These are phyloP conservation scores for Capsicum rhomboideum DNA, from an alignment of 257 asterid species.

Conservation along the genomic window DNA sequence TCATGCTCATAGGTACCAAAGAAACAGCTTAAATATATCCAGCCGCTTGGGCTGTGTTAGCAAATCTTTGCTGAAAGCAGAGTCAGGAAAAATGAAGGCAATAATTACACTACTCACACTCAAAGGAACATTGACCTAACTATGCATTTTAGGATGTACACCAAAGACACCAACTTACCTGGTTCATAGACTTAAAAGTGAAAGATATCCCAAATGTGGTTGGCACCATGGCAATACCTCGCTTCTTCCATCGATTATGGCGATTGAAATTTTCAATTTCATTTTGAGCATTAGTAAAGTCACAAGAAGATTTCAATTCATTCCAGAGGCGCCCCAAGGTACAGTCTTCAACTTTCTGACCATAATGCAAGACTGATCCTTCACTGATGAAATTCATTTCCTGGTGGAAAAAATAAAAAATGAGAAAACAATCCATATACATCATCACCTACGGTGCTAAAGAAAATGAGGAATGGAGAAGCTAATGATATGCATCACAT, in stretches of 20 bases:
- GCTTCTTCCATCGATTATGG: constrained; percentile 80
- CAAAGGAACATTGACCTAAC: neutral
- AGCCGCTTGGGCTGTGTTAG: neutral
- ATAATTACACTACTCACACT: neutral
- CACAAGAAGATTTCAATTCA: constrained; percentile 61
- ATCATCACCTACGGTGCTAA: neutral
- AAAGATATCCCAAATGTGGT: constrained; percentile 94
- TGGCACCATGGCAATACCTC: constrained; percentile 80
- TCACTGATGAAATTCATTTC: constrained; percentile 84
- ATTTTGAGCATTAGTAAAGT: constrained; percentile 36
- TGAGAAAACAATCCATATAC: neutral
- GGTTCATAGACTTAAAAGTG: constrained; percentile 85
- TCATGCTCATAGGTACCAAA: neutral
- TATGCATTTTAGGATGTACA: neutral
- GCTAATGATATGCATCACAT: neutral
- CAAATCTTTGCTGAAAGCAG: neutral
- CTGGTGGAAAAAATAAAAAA: constrained; percentile 29
- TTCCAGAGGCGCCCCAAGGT: constrained; percentile 79
- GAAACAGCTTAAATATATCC: neutral
- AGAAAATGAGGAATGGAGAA: neutral
- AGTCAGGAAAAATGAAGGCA: neutral
- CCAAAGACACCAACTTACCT: constrained; percentile 34
- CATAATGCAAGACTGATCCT: constrained; percentile 76
- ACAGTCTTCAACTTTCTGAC: constrained; percentile 60
- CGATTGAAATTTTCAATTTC: constrained; percentile 63